Base-by-base conservation (phyloP, 2,329 filamentous ascomycete species). In the Fusarium temperatum region DNA sequence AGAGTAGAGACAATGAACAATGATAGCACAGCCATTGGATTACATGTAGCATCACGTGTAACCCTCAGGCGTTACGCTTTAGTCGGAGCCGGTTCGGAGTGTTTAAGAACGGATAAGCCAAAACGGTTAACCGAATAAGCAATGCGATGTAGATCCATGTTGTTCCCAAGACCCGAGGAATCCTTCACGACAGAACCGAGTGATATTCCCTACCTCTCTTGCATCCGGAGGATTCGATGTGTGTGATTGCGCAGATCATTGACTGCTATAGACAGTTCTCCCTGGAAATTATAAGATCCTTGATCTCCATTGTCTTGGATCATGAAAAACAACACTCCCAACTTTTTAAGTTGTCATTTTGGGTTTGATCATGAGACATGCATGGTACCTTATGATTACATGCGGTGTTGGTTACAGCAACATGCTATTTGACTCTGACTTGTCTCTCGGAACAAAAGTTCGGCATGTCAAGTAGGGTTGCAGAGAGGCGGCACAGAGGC, bases 101-200 rank as follows among this genome's bases (percentile, higher is more conserved):
- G 44, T 36, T 20, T 18, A 24, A 39, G n/a, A 24, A 13, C 24
- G 55, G 28, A 26, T 42, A 35, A 63, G 44, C 58, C 32, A 38
- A 47, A 47, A 39, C 26, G 54, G 55, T n/a, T 48, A 36, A 35
- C 60, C 60, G 54, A 28, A n/a, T 36, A 57, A 62, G 55, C 18
- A 12, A 65, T 69, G 57, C 58, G 51, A 45, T 28, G 55, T 58
- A 41, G 66, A 55, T 67, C 60, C 39, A 60, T 55, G 35, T 32
- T 57, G 14, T 38, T n/a, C 38, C 10, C 22, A 35, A 28, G 22
- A 22, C 28, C 32, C 13, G 30, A 48, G 41, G 51, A 65, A 35
- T 48, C n/a, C 45, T 35, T 50, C 24, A 62, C 8, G 39, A 28
- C 56, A 45, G 57, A 36, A 44, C 36, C 39, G 26, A 26, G 38